These are phyloP conservation scores for Cetraspora pellucida DNA, from an alignment of 192 early-diverging fungal genomes.

Conservation along the genomic window DNA sequence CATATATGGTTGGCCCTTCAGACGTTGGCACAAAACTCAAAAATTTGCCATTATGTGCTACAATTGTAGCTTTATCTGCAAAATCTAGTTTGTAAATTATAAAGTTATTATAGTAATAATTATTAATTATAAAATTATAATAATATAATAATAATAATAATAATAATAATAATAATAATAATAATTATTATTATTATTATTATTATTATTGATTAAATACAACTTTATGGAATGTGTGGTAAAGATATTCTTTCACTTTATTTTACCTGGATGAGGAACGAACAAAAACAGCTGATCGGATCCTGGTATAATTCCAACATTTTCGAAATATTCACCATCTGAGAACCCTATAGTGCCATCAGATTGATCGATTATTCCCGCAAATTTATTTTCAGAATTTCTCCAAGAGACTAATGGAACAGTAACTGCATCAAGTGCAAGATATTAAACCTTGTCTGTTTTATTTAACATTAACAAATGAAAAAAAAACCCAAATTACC, in stretches of 20 bases:
- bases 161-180: too few relatives aligned
- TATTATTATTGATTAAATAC: background rate
- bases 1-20: background rate
- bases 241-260: too few relatives aligned
- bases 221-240: too few relatives aligned
- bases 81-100: background rate
- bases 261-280: conserved; percentile 27
- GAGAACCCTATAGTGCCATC: background rate
- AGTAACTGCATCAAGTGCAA: background rate
- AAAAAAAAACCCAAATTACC: background rate
- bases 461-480: background rate
- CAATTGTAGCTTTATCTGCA: background rate
- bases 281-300: conserved; percentile 9
- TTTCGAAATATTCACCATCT: background rate
- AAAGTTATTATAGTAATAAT: background rate
- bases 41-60: background rate
- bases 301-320: background rate
- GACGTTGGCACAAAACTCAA: background rate
- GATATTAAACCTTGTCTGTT: background rate
- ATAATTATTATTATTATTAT: background rate
- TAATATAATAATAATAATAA: too few relatives aligned
- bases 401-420: conserved; percentile 1
- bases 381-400: background rate
- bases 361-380: background rate
- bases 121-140: too few relatives aligned